A percentile compares a stretch with the other conserved stretches of the same genome.
phyloP scores from a whole-genome alignment of 2,329 filamentous ascomycete species.

The Pseudocercospora vitis region DNA sequence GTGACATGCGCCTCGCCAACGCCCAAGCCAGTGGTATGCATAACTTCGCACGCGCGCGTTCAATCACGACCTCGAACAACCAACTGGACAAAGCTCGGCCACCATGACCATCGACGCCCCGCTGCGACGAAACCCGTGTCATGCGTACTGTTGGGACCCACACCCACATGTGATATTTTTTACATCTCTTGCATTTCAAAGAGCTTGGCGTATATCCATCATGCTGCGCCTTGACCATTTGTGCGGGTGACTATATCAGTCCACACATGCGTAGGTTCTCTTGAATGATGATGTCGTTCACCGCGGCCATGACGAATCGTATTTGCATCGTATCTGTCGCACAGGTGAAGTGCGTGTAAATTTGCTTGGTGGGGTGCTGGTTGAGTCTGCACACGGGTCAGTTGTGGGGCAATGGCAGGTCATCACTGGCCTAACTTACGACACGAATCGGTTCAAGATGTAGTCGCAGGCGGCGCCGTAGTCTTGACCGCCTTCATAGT shows the following conservation, averaged over 20 bases:
- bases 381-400: slow-evolving; percentile 60
- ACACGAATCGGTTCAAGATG: slow-evolving; percentile 95
- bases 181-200: slow-evolving; percentile 9
- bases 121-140: background rate
- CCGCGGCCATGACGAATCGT: slow-evolving; percentile 98
- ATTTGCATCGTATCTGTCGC: slow-evolving; percentile 99
- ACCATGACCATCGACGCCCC: background rate
- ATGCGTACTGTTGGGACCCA: slow-evolving; percentile 19
- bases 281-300: slow-evolving; percentile 99
- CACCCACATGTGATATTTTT: slow-evolving; percentile 12
- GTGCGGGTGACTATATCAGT: slow-evolving; percentile 67
- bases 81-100: slow-evolving; percentile 2
- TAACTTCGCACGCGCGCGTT: slow-evolving; percentile 5
- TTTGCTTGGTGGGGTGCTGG: slow-evolving; percentile 99
- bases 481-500: slow-evolving; percentile 89
- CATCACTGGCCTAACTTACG: slow-evolving; percentile 30
- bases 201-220: background rate
- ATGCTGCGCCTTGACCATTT: background rate
- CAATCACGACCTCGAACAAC: background rate
- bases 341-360: slow-evolving; percentile 99
- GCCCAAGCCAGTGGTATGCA: slow-evolving; percentile 13
- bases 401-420: background rate
- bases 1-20: slow-evolving; percentile 8
- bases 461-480: slow-evolving; percentile 97
- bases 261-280: slow-evolving; percentile 97